These are phyloP conservation scores for Coniochaeta ligniaria DNA, from an alignment of 2,329 filamentous ascomycete genomes.

Conservation along the genomic window DNA sequence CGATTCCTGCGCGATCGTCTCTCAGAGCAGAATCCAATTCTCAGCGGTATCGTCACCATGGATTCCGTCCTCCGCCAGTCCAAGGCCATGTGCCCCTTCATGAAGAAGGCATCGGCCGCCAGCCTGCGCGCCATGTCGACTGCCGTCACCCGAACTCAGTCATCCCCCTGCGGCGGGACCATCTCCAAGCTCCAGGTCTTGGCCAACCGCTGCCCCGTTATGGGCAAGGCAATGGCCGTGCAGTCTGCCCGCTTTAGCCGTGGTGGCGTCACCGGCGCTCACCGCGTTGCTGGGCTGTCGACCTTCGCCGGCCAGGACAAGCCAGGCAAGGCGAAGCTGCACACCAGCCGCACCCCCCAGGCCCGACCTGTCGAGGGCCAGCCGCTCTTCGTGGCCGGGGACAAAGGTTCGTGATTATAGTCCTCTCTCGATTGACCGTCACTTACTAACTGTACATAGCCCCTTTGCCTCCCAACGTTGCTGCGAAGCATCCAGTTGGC, in stretches of 20 bases:
- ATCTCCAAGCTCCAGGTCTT: constrained; percentile 96
- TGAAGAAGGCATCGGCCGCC: constrained; percentile 88
- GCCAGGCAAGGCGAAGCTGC: constrained; percentile 64
- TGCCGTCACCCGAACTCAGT: constrained; percentile 45
- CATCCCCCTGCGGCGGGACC: constrained; percentile 74
- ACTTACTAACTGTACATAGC: constrained; percentile 16
- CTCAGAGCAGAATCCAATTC: background rate
- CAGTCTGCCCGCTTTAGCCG: constrained; percentile 57
- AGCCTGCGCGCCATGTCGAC: constrained; percentile 85
- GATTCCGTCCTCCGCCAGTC: constrained; percentile 93
- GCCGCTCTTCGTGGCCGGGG: constrained; percentile 35
- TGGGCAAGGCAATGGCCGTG: constrained; percentile 94
- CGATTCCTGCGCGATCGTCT: background rate
- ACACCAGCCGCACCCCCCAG: constrained; percentile 71
- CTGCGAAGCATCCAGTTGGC: constrained; percentile 6
- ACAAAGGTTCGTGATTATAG: constrained; percentile 36
- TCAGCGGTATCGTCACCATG: constrained; percentile 47
- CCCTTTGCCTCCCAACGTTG: constrained; percentile 2
- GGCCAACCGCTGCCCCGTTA: constrained; percentile 92
- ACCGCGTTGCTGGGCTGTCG: constrained; percentile 41
- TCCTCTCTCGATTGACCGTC: background rate
- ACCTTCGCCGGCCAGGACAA: constrained; percentile 42
- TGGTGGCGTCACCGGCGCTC: constrained; percentile 28
- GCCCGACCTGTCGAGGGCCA: constrained; percentile 66
- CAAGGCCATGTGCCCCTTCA: constrained; percentile 93